These are phyloP conservation scores for Candida awuae DNA, from an alignment of 805 yeast species.

Conservation along the genomic window DNA sequence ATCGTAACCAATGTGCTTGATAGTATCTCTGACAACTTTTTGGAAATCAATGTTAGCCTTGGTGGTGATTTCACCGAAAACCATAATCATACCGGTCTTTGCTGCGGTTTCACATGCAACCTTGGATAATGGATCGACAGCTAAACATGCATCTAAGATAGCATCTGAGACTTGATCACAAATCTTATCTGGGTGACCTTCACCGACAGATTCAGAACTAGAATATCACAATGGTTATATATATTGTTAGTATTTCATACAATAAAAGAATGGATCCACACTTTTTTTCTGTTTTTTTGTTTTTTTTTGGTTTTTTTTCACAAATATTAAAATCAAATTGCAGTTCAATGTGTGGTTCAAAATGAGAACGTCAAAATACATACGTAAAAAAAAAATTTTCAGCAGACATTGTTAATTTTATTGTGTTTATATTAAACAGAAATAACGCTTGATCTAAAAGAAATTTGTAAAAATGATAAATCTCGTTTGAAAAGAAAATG, in stretches of 20 bases:
- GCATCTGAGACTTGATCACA: slow-evolving; percentile 99
- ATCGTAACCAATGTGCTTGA: slow-evolving; percentile 97
- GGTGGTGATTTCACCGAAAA: slow-evolving; percentile 98
- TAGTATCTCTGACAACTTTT: slow-evolving; percentile 95
- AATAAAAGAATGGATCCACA: background rate
- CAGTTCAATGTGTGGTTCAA: background rate
- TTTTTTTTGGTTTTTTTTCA: background rate
- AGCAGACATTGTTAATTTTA: slow-evolving; percentile 13
- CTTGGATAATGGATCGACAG: slow-evolving; percentile 93
- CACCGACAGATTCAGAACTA: slow-evolving; percentile 89
- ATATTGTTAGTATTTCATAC: slow-evolving; percentile 5
- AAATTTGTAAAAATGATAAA: background rate
- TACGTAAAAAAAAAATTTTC: slow-evolving; percentile 30
- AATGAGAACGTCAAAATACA: slow-evolving; percentile 6
- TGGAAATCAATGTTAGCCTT: slow-evolving; percentile 93
- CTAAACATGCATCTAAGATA: slow-evolving; percentile 92
- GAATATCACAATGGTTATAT: slow-evolving; percentile 23
- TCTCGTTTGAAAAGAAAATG: background rate
- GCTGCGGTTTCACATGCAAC: slow-evolving; percentile 99
- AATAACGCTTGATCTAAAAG: background rate
- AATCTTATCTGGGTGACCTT: slow-evolving; percentile 91
- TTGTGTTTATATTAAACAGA: background rate
- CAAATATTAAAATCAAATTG: background rate
- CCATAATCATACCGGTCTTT: slow-evolving; percentile 99
- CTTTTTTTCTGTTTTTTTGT: background rate